A percentile compares a stretch with the other conserved stretches of the same genome.
These are phyloP conservation scores for Mollisia scopiformis DNA, from an alignment of 2,329 filamentous ascomycete genomes.

Conservation along the genomic window DNA sequence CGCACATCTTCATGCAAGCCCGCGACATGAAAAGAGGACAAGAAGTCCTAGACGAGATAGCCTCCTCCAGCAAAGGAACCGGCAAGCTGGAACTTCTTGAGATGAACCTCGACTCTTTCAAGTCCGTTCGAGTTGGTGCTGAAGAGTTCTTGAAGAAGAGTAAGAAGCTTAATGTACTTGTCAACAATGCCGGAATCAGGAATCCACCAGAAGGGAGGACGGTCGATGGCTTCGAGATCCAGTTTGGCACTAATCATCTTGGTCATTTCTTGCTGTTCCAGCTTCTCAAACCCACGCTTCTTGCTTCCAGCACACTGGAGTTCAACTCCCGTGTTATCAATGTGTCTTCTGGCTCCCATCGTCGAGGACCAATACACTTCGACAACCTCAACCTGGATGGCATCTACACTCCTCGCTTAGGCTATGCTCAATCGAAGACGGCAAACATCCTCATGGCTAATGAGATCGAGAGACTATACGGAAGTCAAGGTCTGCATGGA, in stretches of 20 bases:
- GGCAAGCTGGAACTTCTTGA: constrained; percentile 36
- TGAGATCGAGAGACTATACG: constrained; percentile 49
- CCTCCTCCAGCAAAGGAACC: constrained; percentile 18
- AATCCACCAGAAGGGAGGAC: constrained; percentile 36
- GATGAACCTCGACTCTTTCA: constrained; percentile 38
- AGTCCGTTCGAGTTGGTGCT: constrained; percentile 16
- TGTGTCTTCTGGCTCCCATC: constrained; percentile 48
- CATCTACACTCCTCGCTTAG: constrained; percentile 40
- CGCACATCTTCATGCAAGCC: constrained; percentile 40
- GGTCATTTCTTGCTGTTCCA: constrained; percentile 56
- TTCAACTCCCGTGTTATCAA: constrained; percentile 51
- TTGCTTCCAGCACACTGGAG: constrained; percentile 40
- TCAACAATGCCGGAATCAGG: constrained; percentile 26
- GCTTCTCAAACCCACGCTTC: constrained; percentile 47
- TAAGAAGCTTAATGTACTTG: constrained; percentile 35
- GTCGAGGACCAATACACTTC: constrained; percentile 44
- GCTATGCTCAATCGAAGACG: constrained; percentile 48
- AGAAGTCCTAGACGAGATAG: constrained; percentile 22
- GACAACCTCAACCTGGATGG: constrained; percentile 25
- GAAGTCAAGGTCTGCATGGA: constrained; percentile 41
- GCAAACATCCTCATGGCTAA: constrained; percentile 51
- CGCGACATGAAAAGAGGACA: constrained; percentile 40
- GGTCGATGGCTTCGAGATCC: constrained; percentile 49
- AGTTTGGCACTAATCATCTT: constrained; percentile 56
- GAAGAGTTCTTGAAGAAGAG: constrained; percentile 30